Evolutionary conservation across 306 rosid genomes (phyloP).

Genomic region (Pyrus communis): DNA sequence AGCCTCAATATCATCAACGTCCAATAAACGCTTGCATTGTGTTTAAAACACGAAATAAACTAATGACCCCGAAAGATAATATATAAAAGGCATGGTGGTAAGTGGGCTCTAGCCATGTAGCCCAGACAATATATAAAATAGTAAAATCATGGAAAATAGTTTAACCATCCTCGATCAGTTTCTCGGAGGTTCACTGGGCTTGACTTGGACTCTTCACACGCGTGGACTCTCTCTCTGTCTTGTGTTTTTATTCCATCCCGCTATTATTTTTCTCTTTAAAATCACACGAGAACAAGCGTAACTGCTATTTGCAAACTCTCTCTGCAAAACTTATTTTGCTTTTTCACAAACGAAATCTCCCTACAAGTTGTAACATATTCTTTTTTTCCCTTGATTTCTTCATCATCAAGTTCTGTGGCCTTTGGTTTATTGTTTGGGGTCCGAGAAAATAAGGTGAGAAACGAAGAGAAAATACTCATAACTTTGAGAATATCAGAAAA

Average conservation of each 20-base stretch:
- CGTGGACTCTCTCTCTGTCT: background rate
- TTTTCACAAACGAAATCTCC: conserved; percentile 3
- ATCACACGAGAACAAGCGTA: background rate
- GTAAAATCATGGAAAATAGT: background rate
- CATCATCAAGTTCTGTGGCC: background rate
- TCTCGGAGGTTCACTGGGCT: background rate
- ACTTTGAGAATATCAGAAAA: background rate
- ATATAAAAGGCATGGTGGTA: background rate
- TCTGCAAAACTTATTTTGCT: conserved; percentile 1
- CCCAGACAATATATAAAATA: no score
- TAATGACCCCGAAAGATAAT: background rate
- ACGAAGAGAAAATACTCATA: background rate
- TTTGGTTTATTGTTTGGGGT: background rate
- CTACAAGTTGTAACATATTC: background rate
- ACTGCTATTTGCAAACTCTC: background rate
- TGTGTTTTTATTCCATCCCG: background rate
- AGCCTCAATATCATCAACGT: no score
- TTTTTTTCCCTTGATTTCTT: background rate
- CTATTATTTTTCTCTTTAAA: background rate
- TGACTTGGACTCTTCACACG: conserved; percentile 4
- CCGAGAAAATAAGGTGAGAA: background rate
- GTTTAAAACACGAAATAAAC: no score
- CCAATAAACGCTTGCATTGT: accelerated
- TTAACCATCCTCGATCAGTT: background rate
- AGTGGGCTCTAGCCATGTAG: background rate